These are phyloP conservation scores for Trapa incisa DNA, from an alignment of 345 rosid species.

Conservation along the genomic window DNA sequence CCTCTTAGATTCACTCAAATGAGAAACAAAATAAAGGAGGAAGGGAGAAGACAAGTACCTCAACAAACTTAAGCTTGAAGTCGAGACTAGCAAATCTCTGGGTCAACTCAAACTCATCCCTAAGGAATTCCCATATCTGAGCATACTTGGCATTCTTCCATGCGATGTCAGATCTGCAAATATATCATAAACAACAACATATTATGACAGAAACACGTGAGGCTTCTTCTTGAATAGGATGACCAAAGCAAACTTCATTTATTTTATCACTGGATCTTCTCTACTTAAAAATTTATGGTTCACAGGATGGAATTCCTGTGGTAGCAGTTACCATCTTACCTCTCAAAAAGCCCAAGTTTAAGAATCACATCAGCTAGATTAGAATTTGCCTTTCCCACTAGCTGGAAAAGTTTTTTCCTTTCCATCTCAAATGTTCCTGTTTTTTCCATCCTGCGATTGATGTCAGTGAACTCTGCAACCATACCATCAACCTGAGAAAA, in stretches of 20 bases:
- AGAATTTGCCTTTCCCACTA: constrained; percentile 92
- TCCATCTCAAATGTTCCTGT: constrained; percentile 95
- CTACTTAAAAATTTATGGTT: neutral
- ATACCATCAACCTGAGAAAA: constrained; percentile 76
- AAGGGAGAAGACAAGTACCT: constrained; percentile 27
- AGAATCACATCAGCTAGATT: constrained; percentile 92
- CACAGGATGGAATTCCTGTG: neutral
- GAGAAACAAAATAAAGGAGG: neutral
- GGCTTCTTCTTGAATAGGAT: too few relatives aligned
- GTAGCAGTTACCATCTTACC: constrained; percentile 31
- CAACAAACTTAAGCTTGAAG: constrained; percentile 86
- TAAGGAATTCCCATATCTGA: constrained; percentile 80
- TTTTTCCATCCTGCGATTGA: constrained; percentile 87
- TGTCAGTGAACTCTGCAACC: constrained; percentile 96
- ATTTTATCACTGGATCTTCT: neutral
- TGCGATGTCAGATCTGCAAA: constrained; percentile 79
- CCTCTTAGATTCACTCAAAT: neutral
- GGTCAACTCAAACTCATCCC: constrained; percentile 87
- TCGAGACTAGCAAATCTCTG: constrained; percentile 88
- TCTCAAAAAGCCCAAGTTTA: constrained; percentile 95
- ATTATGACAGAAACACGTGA: neutral
- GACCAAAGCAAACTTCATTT: neutral
- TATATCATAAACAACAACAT: neutral
- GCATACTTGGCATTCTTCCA: constrained; percentile 97
- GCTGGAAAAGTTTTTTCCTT: constrained; percentile 84